These are phyloP conservation scores for Zhuliangozyma blackwelliae DNA, from an alignment of 1,139 yeast genomes.

Conservation along the genomic window DNA sequence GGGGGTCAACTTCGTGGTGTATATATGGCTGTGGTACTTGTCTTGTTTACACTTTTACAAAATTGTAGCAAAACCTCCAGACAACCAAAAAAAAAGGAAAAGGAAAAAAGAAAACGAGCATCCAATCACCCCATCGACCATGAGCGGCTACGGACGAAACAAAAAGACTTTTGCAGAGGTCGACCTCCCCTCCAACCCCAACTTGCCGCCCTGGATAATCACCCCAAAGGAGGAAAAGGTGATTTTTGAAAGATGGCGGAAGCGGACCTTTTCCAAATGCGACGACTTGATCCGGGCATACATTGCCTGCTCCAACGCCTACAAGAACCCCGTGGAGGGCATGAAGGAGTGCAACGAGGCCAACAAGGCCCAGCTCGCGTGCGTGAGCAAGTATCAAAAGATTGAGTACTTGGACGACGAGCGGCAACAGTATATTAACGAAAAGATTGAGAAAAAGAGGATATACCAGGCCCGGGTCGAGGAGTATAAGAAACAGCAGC, in stretches of 20 bases:
- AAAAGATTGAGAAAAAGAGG: conserved; percentile 42
- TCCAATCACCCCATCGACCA: conserved; percentile 1
- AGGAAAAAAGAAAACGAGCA: no score
- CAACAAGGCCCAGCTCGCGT: conserved; percentile 34
- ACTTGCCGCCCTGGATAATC: conserved; percentile 76
- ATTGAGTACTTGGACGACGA: conserved; percentile 67
- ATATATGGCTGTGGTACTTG: background rate
- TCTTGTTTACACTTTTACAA: background rate
- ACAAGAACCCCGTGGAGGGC: conserved; percentile 49
- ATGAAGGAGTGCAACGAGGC: conserved; percentile 49
- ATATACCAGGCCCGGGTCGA: conserved; percentile 9
- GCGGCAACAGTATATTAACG: conserved; percentile 58
- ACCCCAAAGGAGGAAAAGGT: conserved; percentile 84
- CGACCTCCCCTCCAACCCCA: conserved; percentile 42
- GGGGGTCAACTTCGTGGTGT: no score
- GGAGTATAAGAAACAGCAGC: conserved; percentile 1
- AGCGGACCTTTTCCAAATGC: conserved; percentile 66
- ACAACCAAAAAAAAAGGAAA: background rate
- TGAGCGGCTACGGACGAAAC: conserved; percentile 13
- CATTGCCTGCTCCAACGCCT: conserved; percentile 37
- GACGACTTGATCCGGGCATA: conserved; percentile 57
- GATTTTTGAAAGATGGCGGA: conserved; percentile 74
- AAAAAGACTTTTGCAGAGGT: conserved; percentile 37
- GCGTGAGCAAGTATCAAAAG: conserved; percentile 67
- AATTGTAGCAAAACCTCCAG: background rate